phyloP scores from a whole-genome alignment of 1,284 basidiomycete species.

The Ustilago bromivora region DNA sequence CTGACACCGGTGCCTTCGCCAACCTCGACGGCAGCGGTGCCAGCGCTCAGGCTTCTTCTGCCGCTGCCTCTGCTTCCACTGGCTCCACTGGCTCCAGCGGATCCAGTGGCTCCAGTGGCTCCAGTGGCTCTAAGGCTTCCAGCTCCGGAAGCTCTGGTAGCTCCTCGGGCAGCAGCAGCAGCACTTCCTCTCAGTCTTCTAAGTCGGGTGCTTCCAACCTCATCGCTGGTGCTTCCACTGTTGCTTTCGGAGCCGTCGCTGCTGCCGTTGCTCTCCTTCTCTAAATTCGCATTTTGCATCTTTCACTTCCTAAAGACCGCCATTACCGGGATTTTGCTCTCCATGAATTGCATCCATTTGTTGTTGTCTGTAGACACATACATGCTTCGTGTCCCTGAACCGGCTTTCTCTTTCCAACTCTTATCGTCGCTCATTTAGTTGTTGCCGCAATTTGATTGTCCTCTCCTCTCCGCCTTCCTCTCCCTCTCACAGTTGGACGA shows the following conservation, averaged over 20 bases:
- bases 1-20: conserved; percentile 43
- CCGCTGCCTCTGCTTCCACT: conserved; percentile 19
- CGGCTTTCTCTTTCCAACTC: conserved; percentile 1
- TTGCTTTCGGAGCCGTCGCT: conserved; percentile 34
- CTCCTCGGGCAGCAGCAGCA: conserved; percentile 6
- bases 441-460: conserved; percentile 1
- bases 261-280: conserved; percentile 41
- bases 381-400: conserved; percentile 8
- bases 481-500: neutral
- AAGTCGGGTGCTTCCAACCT: conserved; percentile 33
- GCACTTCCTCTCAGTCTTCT: conserved; percentile 10
- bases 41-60: conserved; percentile 14
- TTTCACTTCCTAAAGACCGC: conserved; percentile 1
- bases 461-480: conserved; percentile 13
- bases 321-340: neutral
- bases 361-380: conserved; percentile 5
- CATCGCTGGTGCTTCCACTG: conserved; percentile 29
- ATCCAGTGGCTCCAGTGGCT: neutral
- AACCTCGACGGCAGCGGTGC: conserved; percentile 39
- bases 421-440: conserved; percentile 9
- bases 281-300: conserved; percentile 14
- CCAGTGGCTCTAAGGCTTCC: conserved; percentile 1
- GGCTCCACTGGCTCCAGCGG: conserved; percentile 4
- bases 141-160: conserved; percentile 10
- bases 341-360: neutral